A percentile compares a stretch with the other conserved stretches of the same genome.
Conservation (phyloP, 306 rosid species). For the Potentilla sterilis region DNA sequence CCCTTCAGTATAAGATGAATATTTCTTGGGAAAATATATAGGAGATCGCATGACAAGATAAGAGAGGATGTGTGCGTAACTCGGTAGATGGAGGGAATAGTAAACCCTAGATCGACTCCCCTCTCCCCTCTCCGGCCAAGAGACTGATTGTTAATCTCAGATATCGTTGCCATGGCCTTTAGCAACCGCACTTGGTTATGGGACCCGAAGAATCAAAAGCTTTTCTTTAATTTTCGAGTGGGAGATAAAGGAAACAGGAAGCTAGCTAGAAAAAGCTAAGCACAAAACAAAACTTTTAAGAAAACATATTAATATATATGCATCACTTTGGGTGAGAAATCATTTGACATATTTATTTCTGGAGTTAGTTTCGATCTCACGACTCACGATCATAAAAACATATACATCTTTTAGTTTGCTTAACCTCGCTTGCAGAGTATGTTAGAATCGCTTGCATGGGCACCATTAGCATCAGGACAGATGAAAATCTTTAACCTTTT, state of each 20-base stretch:
- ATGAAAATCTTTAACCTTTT: no score
- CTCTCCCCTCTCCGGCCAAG: no score
- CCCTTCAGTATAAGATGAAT: neutral
- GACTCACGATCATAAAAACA: no score
- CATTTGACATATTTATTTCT: no score
- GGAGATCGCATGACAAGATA: no score
- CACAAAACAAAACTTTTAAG: neutral
- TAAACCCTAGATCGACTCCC: conserved; percentile 3
- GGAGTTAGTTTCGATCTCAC: no score
- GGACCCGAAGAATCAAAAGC: conserved; percentile 37
- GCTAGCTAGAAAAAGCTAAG: neutral
- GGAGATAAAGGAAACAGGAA: conserved; percentile 24
- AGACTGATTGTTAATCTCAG: neutral
- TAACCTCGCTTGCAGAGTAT: no score
- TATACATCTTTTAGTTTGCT: no score
- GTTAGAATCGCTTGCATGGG: no score
- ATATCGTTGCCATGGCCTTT: conserved; percentile 17
- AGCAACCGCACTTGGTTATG: conserved; percentile 22
- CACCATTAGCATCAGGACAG: no score
- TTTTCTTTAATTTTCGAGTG: conserved; percentile 25
- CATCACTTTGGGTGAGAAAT: no score
- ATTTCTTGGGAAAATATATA: neutral
- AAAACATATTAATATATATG: no score
- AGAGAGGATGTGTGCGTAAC: neutral
- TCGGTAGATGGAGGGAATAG: neutral